Base-by-base conservation (phyloP, 2,329 filamentous ascomycete species). In the Talaromyces albobiverticillius region DNA sequence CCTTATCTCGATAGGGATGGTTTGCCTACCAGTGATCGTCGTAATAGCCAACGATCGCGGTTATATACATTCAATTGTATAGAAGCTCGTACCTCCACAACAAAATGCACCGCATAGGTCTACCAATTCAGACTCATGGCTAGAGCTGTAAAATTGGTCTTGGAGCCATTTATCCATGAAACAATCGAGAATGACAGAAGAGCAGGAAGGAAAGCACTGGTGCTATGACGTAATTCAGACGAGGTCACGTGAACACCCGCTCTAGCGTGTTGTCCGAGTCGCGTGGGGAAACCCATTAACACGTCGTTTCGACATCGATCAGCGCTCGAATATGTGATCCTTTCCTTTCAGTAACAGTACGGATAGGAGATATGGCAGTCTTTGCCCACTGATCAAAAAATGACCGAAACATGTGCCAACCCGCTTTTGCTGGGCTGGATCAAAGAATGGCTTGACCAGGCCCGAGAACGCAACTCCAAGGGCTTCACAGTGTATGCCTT, bases 391-490 rank as follows among this genome's bases (percentile, higher is more conserved):
- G 34, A 38, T 25, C 8, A 20, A 11, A 26, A n/a, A 16, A 73
- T 72, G 71, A 64, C 65, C 11, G 70, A 74, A 47, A 62, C 64
- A 13, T 86, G 82, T 59, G 80, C 84, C 14, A 94, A 94, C 62
- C 85, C 88, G 4, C 77, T 89, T 38, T 78, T 90, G 8, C 78
- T 92, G 10, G 73, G 75, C 59, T 92, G 87, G 84, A 83, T 92
- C 48, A 86, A 88, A 64, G 87, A 91, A 74, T 90, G 86, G 87
- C 80, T 87, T 47, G 86, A 91, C 42, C 67, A 81, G 38, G 88
- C 87, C 11, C 79, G 81, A 46, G 83, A 89, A 61, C 81, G 81
- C 43, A 89, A 87, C 64, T 82, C 83, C 16, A 90, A 89, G 66
- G 87, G 86, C 20, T 72, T 84, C 22, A 82, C 79, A 46, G 73